phyloP scores from a whole-genome alignment of 208 protist genomes.

The Leishmania tropica region DNA sequence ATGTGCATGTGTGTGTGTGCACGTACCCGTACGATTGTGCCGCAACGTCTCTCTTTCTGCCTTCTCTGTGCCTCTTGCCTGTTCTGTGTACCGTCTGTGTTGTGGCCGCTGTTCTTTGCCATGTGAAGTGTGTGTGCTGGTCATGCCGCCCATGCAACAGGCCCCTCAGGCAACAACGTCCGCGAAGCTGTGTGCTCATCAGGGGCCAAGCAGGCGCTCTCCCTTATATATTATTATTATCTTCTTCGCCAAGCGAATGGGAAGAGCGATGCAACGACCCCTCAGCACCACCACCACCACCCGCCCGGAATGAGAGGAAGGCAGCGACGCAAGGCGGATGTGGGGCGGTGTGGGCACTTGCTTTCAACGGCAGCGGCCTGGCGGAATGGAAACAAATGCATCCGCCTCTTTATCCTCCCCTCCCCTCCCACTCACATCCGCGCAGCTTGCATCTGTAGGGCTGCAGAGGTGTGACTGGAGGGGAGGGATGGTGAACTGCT shows the following conservation, averaged over 20 bases:
- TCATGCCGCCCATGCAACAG: neutral
- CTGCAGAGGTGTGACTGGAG: neutral
- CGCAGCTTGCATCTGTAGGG: too few relatives aligned
- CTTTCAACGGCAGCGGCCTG: neutral
- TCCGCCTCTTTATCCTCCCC: neutral
- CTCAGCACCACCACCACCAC: too few relatives aligned
- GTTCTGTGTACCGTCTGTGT: neutral
- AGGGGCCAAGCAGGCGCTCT: neutral
- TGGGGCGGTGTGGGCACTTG: neutral
- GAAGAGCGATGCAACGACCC: neutral
- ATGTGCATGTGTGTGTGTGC: neutral
- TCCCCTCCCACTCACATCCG: neutral
- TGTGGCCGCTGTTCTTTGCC: neutral
- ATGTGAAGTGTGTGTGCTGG: neutral
- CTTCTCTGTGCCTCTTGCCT: constrained; percentile 10
- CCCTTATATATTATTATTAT: neutral
- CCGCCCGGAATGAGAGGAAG: too few relatives aligned
- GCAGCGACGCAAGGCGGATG: neutral
- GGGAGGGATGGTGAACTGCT: neutral
- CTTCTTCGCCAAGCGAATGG: neutral
- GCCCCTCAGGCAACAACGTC: neutral
- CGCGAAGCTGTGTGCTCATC: too few relatives aligned
- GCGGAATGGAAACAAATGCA: too few relatives aligned
- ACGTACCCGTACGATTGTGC: neutral
- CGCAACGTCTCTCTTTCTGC: neutral